Conservation (phyloP, 1,284 basidiomycete species). For the Ganoderma multipileum region DNA sequence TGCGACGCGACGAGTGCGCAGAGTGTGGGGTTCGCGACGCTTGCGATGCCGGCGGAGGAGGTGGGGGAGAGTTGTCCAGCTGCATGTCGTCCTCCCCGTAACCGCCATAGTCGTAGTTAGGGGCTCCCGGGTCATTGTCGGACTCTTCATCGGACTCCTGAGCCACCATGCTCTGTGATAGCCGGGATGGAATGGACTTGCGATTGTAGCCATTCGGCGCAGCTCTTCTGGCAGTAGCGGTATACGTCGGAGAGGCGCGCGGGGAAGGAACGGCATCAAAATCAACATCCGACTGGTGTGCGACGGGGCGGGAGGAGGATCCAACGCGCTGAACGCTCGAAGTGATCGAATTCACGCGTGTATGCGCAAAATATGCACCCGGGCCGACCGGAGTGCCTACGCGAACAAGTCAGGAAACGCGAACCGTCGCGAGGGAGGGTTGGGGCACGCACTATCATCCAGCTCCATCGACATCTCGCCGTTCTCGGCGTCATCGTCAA, state of each 20-base stretch:
- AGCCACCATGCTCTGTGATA: constrained; percentile 45
- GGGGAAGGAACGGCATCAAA: constrained; percentile 73
- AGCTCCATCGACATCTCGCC: constrained; percentile 79
- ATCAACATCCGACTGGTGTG: constrained; percentile 61
- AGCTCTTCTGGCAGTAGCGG: constrained; percentile 43
- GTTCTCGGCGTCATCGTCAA: constrained; percentile 56
- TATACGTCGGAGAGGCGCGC: constrained; percentile 39
- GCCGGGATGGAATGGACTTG: constrained; percentile 53
- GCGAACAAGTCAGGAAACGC: constrained; percentile 20
- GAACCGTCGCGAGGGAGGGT: constrained; percentile 10
- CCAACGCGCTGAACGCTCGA: constrained; percentile 52
- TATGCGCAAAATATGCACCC: constrained; percentile 60
- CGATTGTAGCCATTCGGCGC: constrained; percentile 41
- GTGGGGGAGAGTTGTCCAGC: constrained; percentile 24
- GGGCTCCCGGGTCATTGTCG: constrained; percentile 27
- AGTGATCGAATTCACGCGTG: constrained; percentile 53
- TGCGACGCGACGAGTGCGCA: constrained; percentile 41
- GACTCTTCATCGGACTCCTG: constrained; percentile 41
- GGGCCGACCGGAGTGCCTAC: constrained; percentile 50
- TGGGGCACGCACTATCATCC: constrained; percentile 56
- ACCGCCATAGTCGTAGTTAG: constrained; percentile 35
- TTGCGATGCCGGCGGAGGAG: constrained; percentile 4
- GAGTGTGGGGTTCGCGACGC: constrained; percentile 13
- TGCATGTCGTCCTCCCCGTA: constrained; percentile 34
- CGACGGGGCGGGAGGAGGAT: constrained; percentile 58